Conservation (phyloP, 768 basidiomycete species). For the Panellus pusillus region DNA sequence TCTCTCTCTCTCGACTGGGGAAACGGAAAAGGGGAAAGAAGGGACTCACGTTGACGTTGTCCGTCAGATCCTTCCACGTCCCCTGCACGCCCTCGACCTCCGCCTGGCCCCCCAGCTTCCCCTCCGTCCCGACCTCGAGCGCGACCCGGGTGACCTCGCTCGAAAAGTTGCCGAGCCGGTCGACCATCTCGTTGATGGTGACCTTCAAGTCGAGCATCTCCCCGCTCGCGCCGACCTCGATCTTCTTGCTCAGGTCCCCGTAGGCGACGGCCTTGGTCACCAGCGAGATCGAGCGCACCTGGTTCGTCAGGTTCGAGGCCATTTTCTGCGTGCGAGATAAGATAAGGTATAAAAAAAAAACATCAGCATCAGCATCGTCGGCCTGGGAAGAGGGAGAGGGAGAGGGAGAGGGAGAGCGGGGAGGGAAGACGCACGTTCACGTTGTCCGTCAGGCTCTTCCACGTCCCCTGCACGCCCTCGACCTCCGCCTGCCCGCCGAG, state of each 20-base stretch:
- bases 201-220: slow-evolving; percentile 22
- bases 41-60: slow-evolving; percentile 34
- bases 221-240: slow-evolving; percentile 18
- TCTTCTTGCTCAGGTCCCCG: slow-evolving; percentile 14
- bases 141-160: slow-evolving; percentile 18
- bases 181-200: slow-evolving; percentile 23
- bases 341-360: too few relatives aligned
- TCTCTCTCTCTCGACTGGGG: too few relatives aligned
- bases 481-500: slow-evolving; percentile 16
- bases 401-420: slow-evolving; percentile 51
- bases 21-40: too few relatives aligned
- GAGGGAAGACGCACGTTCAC: slow-evolving; percentile 41
- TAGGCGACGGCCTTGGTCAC: slow-evolving; percentile 19
- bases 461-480: slow-evolving; percentile 18
- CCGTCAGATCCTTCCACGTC: slow-evolving; percentile 20
- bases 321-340: too few relatives aligned
- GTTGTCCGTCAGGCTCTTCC: slow-evolving; percentile 17
- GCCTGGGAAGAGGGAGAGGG: slow-evolving; percentile 24
- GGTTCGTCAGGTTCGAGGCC: slow-evolving; percentile 13
- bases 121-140: slow-evolving; percentile 18
- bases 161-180: slow-evolving; percentile 16
- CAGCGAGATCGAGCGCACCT: slow-evolving; percentile 10
- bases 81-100: slow-evolving; percentile 20
- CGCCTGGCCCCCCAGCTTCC: slow-evolving; percentile 17
- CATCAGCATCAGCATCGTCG: too few relatives aligned